A percentile compares a stretch with the other conserved stretches of the same genome.
Conservation (phyloP, 306 rosid genomes). For the Ammopiptanthus mongolicus region DNA sequence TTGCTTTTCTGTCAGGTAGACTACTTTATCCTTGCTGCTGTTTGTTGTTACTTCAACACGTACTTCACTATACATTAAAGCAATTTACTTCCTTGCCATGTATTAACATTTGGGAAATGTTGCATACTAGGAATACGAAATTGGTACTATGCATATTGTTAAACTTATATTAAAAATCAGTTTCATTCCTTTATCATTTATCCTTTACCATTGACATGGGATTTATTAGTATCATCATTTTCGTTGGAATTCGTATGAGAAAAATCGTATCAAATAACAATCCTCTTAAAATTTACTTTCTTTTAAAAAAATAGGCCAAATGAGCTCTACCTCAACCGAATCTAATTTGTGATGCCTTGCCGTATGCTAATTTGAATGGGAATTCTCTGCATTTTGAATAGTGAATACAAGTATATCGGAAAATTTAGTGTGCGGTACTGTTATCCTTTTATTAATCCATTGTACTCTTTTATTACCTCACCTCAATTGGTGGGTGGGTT, state of each 20-base stretch:
- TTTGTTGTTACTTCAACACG: conserved; percentile 59
- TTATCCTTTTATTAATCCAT: background rate
- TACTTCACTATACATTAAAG: too few relatives aligned
- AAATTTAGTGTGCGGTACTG: background rate
- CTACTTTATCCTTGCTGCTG: conserved; percentile 57
- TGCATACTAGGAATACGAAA: too few relatives aligned
- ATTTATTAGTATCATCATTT: too few relatives aligned
- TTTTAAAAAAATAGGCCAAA: too few relatives aligned
- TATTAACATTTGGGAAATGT: too few relatives aligned
- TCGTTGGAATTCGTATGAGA: too few relatives aligned
- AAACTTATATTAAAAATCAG: too few relatives aligned
- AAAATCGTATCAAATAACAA: too few relatives aligned
- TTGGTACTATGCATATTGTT: too few relatives aligned
- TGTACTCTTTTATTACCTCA: background rate
- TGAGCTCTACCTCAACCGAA: background rate
- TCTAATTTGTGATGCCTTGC: background rate
- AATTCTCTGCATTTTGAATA: background rate
- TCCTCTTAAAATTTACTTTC: too few relatives aligned
- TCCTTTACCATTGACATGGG: too few relatives aligned
- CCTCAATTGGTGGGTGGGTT: conserved; percentile 53
- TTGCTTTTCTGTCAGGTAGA: conserved; percentile 55
- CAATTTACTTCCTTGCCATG: background rate
- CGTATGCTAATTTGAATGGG: background rate
- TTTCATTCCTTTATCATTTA: too few relatives aligned
- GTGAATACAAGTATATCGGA: background rate